A percentile compares a stretch with the other conserved stretches of the same genome.
phyloP scores from a whole-genome alignment of 2,329 filamentous ascomycete species.

The Apiospora koreana region DNA sequence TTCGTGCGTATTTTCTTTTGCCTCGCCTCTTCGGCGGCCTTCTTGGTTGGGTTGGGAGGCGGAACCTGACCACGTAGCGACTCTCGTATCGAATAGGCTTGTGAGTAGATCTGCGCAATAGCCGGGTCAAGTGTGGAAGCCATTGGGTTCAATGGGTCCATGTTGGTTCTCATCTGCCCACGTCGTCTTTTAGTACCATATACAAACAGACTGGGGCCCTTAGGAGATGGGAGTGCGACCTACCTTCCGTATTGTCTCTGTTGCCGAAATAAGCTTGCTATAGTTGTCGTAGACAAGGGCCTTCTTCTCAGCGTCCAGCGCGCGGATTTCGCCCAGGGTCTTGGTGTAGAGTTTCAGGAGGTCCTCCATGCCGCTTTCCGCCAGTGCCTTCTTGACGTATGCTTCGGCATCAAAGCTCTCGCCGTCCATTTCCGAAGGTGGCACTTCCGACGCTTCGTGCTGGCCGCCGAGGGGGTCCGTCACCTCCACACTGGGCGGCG shows the following conservation, averaged over 20 bases:
- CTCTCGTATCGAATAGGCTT: slow-evolving; percentile 56
- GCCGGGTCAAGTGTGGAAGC: slow-evolving; percentile 73
- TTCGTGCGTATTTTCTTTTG: slow-evolving; percentile 43
- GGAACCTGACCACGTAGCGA: slow-evolving; percentile 50
- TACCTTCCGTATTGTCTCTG: slow-evolving; percentile 87
- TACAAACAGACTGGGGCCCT: background rate
- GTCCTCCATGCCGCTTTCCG: slow-evolving; percentile 65
- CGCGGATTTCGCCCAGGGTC: slow-evolving; percentile 78
- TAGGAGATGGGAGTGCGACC: slow-evolving; percentile 13
- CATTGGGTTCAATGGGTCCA: slow-evolving; percentile 77
- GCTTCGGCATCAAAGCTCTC: slow-evolving; percentile 71
- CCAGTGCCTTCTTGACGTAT: slow-evolving; percentile 64
- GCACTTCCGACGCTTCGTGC: slow-evolving; percentile 54
- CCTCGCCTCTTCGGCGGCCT: slow-evolving; percentile 34
- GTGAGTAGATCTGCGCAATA: slow-evolving; percentile 72
- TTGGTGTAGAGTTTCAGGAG: slow-evolving; percentile 70
- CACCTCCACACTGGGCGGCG: slow-evolving; percentile 42
- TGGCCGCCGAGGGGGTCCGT: slow-evolving; percentile 39
- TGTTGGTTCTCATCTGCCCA: slow-evolving; percentile 70
- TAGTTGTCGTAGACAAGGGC: slow-evolving; percentile 98
- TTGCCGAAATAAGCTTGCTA: slow-evolving; percentile 93
- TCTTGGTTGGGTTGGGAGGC: slow-evolving; percentile 43
- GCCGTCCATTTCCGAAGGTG: slow-evolving; percentile 71
- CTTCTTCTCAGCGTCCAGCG: slow-evolving; percentile 93
- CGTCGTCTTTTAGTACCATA: background rate